Conservation (phyloP, 2,329 filamentous ascomycete genomes). For the Botryotinia convoluta region DNA sequence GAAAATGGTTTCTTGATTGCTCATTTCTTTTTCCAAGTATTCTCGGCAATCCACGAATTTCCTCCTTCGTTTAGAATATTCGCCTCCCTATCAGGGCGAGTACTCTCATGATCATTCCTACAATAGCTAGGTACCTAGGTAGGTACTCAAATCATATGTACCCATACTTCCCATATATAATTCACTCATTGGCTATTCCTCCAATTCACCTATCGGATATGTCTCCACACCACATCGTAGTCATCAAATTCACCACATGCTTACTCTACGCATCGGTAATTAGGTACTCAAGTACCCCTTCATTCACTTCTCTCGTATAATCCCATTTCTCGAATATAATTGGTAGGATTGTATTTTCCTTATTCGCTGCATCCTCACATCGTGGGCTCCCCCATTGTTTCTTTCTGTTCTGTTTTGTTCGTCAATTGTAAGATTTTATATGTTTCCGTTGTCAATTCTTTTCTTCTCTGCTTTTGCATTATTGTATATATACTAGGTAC, state of each 20-base stretch:
- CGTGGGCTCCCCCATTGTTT: background rate
- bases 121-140: no score
- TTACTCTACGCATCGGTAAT: background rate
- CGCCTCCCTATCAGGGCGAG: background rate
- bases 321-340: background rate
- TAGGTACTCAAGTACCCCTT: background rate
- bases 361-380: background rate
- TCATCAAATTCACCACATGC: background rate
- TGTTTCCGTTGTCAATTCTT: no score
- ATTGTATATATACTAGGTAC: no score
- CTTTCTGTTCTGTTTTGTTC: no score
- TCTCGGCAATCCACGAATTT: background rate
- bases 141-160: no score
- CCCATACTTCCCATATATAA: background rate
- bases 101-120: background rate
- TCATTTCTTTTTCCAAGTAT: background rate
- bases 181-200: background rate
- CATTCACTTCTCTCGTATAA: background rate
- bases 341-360: background rate
- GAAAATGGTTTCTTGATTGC: background rate
- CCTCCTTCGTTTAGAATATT: background rate
- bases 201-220: background rate
- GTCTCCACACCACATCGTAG: background rate
- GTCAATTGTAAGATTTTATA: no score
- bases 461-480: no score